Percentiles rank a stretch among this genome's conserved stretches.
Conservation (phyloP, 148 eudicot genomes). For the Cornus controversa region DNA sequence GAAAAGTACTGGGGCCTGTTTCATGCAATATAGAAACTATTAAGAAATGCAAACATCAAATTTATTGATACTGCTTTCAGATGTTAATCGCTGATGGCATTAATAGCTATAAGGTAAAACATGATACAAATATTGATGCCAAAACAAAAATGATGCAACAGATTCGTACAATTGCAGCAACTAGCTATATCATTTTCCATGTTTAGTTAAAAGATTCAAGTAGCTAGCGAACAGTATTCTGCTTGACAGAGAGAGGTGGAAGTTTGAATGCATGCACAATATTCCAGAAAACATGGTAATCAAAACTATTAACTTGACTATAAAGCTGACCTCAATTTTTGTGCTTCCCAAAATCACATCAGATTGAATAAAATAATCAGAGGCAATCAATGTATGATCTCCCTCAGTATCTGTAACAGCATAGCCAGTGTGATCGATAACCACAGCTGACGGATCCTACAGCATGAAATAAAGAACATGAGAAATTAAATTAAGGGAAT, state of each 20-base stretch:
- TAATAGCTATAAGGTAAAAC: neutral
- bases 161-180: neutral
- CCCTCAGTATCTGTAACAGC: conserved; percentile 60
- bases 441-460: conserved; percentile 61
- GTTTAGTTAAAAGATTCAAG: neutral
- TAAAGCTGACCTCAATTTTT: conserved; percentile 55
- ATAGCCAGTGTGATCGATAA: conserved; percentile 66
- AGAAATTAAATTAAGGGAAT: neutral
- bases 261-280: neutral
- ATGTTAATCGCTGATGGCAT: neutral
- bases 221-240: neutral
- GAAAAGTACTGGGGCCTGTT: conserved; percentile 65
- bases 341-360: conserved; percentile 62
- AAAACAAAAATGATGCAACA: neutral
- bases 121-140: neutral
- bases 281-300: neutral
- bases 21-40: conserved; percentile 9
- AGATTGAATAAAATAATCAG: conserved; percentile 48
- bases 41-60: neutral
- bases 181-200: neutral
- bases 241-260: no score
- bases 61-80: neutral
- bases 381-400: conserved; percentile 60
- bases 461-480: neutral
- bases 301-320: neutral